phyloP scores from a whole-genome alignment of 495 filamentous ascomycete genomes.

The Penicillium lividum region DNA sequence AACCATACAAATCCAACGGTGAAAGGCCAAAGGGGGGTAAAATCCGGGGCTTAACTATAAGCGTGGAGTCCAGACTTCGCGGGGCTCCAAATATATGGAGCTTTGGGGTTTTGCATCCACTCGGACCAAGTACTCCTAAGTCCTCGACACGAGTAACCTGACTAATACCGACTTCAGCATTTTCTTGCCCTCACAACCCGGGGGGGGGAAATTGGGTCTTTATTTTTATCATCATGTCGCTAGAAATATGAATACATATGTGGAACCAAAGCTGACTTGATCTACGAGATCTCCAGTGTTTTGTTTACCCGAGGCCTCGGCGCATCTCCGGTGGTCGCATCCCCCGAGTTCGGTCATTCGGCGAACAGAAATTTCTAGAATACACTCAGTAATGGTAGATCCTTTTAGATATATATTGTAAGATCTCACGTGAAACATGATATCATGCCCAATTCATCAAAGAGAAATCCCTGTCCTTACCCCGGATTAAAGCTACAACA shows the following conservation, averaged over 20 bases:
- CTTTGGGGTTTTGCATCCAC: conserved; percentile 2
- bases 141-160: background rate
- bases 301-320: background rate
- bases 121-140: background rate
- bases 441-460: background rate
- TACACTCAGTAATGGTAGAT: background rate
- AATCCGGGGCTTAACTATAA: background rate
- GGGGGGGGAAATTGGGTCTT: too few species aligned
- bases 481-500: too few species aligned
- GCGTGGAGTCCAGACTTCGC: conserved; percentile 5
- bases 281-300: background rate
- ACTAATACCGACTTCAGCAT: too few species aligned
- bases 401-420: background rate
- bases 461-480: background rate
- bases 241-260: too few species aligned
- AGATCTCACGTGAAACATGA: background rate
- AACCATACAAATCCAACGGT: background rate
- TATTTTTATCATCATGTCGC: too few species aligned
- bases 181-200: background rate
- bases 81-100: conserved; percentile 6
- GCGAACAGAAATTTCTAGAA: conserved; percentile 5
- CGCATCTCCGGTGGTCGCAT: conserved; percentile 3
- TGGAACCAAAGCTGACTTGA: background rate
- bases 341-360: background rate
- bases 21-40: background rate